These are phyloP conservation scores for Pueraria montana DNA, from an alignment of 306 rosid genomes.

Conservation along the genomic window DNA sequence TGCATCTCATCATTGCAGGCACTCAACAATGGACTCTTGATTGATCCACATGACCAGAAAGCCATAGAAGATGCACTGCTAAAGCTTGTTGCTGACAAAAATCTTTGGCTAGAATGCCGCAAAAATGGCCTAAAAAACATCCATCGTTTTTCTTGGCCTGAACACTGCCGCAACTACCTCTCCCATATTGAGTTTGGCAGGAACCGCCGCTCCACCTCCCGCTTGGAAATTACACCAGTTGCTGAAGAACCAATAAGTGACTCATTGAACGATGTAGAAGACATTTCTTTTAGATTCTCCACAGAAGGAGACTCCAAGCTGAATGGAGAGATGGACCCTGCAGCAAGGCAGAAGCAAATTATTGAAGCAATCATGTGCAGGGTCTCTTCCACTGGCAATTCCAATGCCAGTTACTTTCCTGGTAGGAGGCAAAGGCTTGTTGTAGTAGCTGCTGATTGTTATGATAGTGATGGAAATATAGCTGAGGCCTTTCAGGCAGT, in stretches of 20 bases:
- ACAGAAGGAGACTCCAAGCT: slow-evolving; percentile 68
- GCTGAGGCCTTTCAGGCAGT: slow-evolving; percentile 53
- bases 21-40: slow-evolving; percentile 76
- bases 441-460: slow-evolving; percentile 76
- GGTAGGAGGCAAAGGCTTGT: slow-evolving; percentile 75
- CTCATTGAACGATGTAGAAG: slow-evolving; percentile 77
- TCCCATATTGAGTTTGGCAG: slow-evolving; percentile 75
- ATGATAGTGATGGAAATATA: slow-evolving; percentile 60
- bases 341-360: slow-evolving; percentile 77
- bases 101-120: slow-evolving; percentile 82
- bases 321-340: slow-evolving; percentile 62
- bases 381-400: slow-evolving; percentile 56
- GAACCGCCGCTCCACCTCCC: slow-evolving; percentile 69
- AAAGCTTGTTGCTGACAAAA: slow-evolving; percentile 81
- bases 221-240: slow-evolving; percentile 65
- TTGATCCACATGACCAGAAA: slow-evolving; percentile 88
- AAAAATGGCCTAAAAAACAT: slow-evolving; percentile 81
- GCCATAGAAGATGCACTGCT: slow-evolving; percentile 83
- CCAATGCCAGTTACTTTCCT: slow-evolving; percentile 61
- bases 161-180: slow-evolving; percentile 87
- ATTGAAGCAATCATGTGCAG: slow-evolving; percentile 70
- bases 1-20: slow-evolving; percentile 52
- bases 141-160: slow-evolving; percentile 88
- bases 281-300: slow-evolving; percentile 82
- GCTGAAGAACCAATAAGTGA: slow-evolving; percentile 85